Evolutionary conservation across 805 yeast species (phyloP), one percentile per base, ranked within the genome.

Genomic region (Ogataea sp.): DNA sequence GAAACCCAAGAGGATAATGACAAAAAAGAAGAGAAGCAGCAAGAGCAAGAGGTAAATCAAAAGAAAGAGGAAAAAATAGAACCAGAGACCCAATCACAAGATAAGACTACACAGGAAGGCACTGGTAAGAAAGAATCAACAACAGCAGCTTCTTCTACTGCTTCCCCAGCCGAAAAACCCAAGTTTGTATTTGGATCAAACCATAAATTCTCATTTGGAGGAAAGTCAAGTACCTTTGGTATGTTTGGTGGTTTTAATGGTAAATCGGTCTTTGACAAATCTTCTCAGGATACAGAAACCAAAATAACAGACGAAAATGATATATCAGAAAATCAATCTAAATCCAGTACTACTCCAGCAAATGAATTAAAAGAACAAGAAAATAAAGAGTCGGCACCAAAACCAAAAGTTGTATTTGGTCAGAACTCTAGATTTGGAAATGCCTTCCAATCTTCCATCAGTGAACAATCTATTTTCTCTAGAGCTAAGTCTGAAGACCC

Each of bases 131-230:
- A n/a, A n/a, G n/a, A n/a, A n/a, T n/a, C n/a, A n/a, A n/a, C n/a
- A n/a, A n/a, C n/a, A n/a, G n/a, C n/a, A n/a, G n/a, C n/a, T n/a
- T n/a, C n/a, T n/a, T 6, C 20, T 8, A 23, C 7, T 14, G 14
- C 28, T 14, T 27, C 36, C 3, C 37, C 39, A 23, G 32, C 32
- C n/a, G 45, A 40, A 3, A 54, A 57, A 39, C 70, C 76, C 18
- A 68, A 67, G 46, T 74, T 71, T 54, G 77, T 74, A 1, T 78
- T 78, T 62, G 83, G 83, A 9, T 60, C 76, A 1, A 16, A 30
- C 16, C 33, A 30, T 17, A 53, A 70, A 3, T 66, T 80, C 0
- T 50, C 66, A 20, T 75, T 76, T 52, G 78, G 79, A 10, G 62
- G 65, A 2, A 54, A 63, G 34, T 55, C 55, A 24, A 17, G 6